Base-by-base conservation (phyloP, 305 asterid species). In the Fraxinus ornus region DNA sequence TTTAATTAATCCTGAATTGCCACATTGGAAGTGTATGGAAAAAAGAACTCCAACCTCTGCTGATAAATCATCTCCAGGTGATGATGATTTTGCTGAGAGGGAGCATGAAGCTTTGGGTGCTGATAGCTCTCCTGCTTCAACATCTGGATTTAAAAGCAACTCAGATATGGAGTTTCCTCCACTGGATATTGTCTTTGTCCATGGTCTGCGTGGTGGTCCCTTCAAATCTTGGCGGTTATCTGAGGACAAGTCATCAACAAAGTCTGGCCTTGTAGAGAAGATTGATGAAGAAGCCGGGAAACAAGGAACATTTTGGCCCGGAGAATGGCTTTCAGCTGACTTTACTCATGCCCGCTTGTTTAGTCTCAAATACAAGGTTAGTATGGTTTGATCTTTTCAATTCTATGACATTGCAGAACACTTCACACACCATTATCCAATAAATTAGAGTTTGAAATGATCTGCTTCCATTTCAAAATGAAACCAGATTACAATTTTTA, bases 241-340 rank as follows among this genome's bases (percentile, higher is more conserved):
- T 13, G 99, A 94, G 87, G 94, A 94, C 87, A 96, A 96, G 91
- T 93, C 93, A 72, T 96, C 99, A 17, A 94, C 98, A 41, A 96
- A 96, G 87, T 96, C 99, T 83, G 99, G 99, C 88, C 97, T 96
- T 84, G 97, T 96, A 80, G 99, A 96, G 89, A 96, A 94, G 91
- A 96, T 96, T 89, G 99, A 96, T 76, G 98, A 93, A 90, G 99
- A 96, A 84, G 98, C 98, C 55, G 99, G 98, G 74, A 93, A 90
- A 86, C 93, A 91, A 81, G 99, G 98, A 85, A 92, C 99, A 76
- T 94, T 96, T 82, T 96, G 99, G 99, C 99, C 99, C 28, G 98
- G 94, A 79, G 99, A 96, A 86, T 96, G 99, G 99, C 98, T 96
- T 83, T 88, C 97, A 81, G 92, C 90, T 84, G 99, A 96, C 88